Evolutionary conservation across 768 basidiomycete species (phyloP), one percentile per base, ranked within the genome.

Genomic region (Suillus spraguei): DNA sequence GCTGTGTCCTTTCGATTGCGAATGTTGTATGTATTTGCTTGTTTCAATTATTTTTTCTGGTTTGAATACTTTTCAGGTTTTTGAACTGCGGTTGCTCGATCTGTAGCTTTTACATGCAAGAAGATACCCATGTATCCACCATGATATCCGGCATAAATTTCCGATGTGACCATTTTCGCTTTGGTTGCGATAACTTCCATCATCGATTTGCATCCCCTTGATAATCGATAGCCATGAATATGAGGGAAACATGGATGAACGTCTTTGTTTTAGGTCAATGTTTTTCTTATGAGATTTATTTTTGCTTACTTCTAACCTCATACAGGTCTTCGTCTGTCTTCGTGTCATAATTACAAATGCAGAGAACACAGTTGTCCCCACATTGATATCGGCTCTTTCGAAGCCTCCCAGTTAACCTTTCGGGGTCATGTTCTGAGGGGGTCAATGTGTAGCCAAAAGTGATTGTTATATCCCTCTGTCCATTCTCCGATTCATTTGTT

Each of bases 1-100:
- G 4, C 74, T 91, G 46, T 95, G 93, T 78, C 94, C 94, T 7
- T 95, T 95, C 71, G 94, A 95, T 73, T 95, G 94, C 74, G 81
- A 91, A 42, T 95, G 94, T 69, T 95, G 94, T 93, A 69, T 77
- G 91, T 80, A 53, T 28, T 44, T 41, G 42, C n/a, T 42, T 28
- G 47, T 22, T 9, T 14, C 20, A 5, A 24, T 53, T 35, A 32
- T 54, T 35, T 38, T 41, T 59, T 63, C n/a, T 47, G 41, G 33
- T 14, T 52, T 38, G 49, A 36, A n/a, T 53, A 35, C 24, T 38
- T 20, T 33, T 14, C 65, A 76, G 74, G 74, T 64, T 76, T 74
- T 50, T 76, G 62, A 74, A 55, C 20, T 38, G 20, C 59, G n/a
- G 8, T 47, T 24, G 20, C 16, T 39, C 38, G 35, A 54, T 54